Conservation (phyloP, 306 rosid genomes). For the Acacia acuminata region DNA sequence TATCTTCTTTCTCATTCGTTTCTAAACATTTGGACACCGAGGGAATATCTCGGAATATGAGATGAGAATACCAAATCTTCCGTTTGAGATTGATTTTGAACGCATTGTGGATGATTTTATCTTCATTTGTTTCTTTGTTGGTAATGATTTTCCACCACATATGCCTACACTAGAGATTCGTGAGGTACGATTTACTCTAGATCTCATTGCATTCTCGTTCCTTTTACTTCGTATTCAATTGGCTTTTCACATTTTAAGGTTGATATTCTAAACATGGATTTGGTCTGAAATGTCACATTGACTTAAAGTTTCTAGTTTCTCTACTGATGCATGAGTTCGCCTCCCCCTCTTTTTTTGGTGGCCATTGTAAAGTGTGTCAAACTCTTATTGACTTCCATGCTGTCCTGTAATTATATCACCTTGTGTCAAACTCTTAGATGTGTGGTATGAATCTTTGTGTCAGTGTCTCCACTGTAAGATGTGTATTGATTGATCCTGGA, state of each 20-base stretch:
- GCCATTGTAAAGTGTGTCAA: neutral
- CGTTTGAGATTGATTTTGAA: slow-evolving; percentile 79
- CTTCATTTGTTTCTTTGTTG: slow-evolving; percentile 93
- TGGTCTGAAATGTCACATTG: slow-evolving; percentile 12
- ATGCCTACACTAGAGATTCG: slow-evolving; percentile 98
- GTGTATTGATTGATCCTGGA: neutral
- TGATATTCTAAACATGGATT: neutral
- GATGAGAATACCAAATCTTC: slow-evolving; percentile 70
- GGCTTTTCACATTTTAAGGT: too few species aligned
- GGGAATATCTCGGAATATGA: slow-evolving; percentile 91
- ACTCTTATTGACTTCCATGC: neutral
- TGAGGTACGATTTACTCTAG: slow-evolving; percentile 59
- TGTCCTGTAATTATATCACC: neutral
- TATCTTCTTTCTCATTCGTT: slow-evolving; percentile 48
- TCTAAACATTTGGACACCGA: slow-evolving; percentile 88
- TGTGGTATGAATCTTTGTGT: neutral
- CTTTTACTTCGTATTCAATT: neutral
- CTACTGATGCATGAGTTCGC: neutral
- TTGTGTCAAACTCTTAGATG: neutral
- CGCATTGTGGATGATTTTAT: slow-evolving; percentile 93
- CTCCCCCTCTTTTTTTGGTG: neutral
- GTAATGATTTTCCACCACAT: slow-evolving; percentile 97
- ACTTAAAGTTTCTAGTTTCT: neutral
- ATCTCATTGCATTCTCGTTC: slow-evolving; percentile 5
- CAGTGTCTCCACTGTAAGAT: neutral